phyloP scores from a whole-genome alignment of 2,329 filamentous ascomycete genomes.

The Aspergillus aculeatinus region DNA sequence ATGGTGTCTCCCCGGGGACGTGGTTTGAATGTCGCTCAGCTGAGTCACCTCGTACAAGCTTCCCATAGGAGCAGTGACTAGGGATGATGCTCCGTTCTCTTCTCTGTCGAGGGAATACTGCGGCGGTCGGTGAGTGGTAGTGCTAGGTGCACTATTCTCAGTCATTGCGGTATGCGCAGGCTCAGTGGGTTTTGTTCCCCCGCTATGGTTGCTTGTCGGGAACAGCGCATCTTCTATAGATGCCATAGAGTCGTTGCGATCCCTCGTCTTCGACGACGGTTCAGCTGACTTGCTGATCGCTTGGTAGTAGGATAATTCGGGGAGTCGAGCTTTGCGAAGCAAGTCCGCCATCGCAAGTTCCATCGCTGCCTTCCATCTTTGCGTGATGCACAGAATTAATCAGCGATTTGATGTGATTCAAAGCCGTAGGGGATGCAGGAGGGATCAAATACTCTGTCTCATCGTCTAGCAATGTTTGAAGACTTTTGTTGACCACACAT shows the following conservation, averaged over 20 bases:
- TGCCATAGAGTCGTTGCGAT: conserved; percentile 34
- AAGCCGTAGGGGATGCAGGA: background rate
- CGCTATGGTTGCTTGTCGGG: conserved; percentile 16
- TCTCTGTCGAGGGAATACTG: conserved; percentile 39
- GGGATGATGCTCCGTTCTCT: conserved; percentile 36
- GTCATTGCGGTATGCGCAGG: conserved; percentile 13
- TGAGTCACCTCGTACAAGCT: conserved; percentile 52
- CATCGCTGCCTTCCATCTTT: conserved; percentile 41
- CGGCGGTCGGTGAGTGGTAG: conserved; percentile 25
- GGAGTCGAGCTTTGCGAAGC: conserved; percentile 37
- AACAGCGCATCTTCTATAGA: conserved; percentile 32
- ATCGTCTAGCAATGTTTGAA: conserved; percentile 50
- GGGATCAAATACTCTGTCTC: conserved; percentile 45
- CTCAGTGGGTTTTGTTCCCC: conserved; percentile 18
- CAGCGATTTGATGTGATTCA: conserved; percentile 5
- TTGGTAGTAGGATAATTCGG: conserved; percentile 41
- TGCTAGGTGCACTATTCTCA: conserved; percentile 21
- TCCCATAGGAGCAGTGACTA: conserved; percentile 47
- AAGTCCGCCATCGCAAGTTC: conserved; percentile 41
- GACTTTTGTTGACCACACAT: conserved; percentile 54
- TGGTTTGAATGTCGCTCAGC: conserved; percentile 38
- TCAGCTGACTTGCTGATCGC: conserved; percentile 30
- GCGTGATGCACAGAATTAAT: conserved; percentile 3
- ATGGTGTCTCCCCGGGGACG: conserved; percentile 32
- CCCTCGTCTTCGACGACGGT: conserved; percentile 29